Base-by-base conservation (phyloP, 768 basidiomycete species). In the Mycena alexandri region DNA sequence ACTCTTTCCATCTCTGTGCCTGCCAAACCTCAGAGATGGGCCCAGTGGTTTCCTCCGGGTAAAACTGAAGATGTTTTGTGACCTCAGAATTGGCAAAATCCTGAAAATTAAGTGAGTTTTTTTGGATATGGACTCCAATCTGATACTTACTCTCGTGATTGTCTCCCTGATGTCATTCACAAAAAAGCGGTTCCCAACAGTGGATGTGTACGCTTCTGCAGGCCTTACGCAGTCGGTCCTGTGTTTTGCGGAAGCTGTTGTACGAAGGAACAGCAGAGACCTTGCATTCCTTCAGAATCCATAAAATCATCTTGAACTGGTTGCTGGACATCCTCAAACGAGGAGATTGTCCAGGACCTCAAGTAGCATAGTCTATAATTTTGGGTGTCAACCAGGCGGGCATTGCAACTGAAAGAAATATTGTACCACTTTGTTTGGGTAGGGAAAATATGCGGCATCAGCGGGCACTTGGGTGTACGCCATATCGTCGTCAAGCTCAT, bases 341-440 rank as follows among this genome's bases (percentile, higher is more conserved):
- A 12, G 71, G 1, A 75, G 63, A 36, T 73, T 75, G 34, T 74
- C 71, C 4, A 75, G 43, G 10, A 75, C 58, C 25, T 75, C 71
- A 4, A 73, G 55, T n/a, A 69, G 25, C 67, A 56, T 69, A 8
- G 50, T 41, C 48, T 63, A 47, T 38, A 14, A 38, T 11, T 14
- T 29, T 29, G 29, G 29, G 29, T 29, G 29, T 29, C 29, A 29
- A 29, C 29, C 29, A 29, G 29, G 29, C 29, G 29, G 29, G 29
- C 29, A 6, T 29, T 29, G 29, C 29, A 29, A 29, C 29, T 29
- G 29, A 29, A 29, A 29, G 29, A 29, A 29, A 29, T 29, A 29
- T 29, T 29, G 29, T 24, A 48, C 47, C 19, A 48, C 21, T 48
- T 48, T 48, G 22, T 48, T 48, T 7, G 47, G n/a, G 22, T 48